Evolutionary conservation across 192 early-diverging fungal genomes (phyloP).

Genomic region (Mortierella hygrophila): DNA sequence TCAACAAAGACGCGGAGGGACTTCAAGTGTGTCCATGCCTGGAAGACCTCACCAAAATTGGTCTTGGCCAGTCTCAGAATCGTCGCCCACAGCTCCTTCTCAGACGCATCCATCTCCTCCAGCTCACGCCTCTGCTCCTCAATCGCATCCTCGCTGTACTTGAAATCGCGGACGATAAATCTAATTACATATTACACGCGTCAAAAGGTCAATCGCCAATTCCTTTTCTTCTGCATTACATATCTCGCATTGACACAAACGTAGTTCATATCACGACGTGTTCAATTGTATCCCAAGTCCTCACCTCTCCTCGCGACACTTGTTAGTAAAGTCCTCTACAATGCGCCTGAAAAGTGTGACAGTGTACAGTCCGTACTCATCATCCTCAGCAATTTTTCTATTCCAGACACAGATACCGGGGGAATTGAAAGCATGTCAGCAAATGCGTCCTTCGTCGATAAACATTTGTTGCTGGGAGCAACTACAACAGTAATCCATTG

Average conservation of each 20-base stretch:
- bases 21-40: conserved; percentile 96
- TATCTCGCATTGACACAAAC: neutral
- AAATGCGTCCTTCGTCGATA: neutral
- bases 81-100: conserved; percentile 76
- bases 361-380: conserved; percentile 93
- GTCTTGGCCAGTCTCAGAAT: conserved; percentile 90
- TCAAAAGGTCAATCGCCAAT: neutral
- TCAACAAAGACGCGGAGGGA: conserved; percentile 96
- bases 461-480: neutral
- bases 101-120: conserved; percentile 62
- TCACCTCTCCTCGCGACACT: conserved; percentile 89
- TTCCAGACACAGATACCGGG: neutral
- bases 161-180: conserved; percentile 96
- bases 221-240: neutral
- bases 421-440: neutral
- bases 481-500: neutral
- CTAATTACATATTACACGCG: conserved; percentile 37
- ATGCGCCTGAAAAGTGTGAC: conserved; percentile 94
- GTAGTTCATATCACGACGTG: neutral
- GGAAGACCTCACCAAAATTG: conserved; percentile 94
- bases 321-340: conserved; percentile 90
- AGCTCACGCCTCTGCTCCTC: conserved; percentile 86
- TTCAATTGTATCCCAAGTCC: neutral
- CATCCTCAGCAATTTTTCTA: conserved; percentile 91
- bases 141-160: conserved; percentile 86